A percentile compares a stretch with the other conserved stretches of the same genome.
These are phyloP conservation scores for Aspergillus puulaauensis DNA, from an alignment of 2,329 filamentous ascomycete genomes.

Conservation along the genomic window DNA sequence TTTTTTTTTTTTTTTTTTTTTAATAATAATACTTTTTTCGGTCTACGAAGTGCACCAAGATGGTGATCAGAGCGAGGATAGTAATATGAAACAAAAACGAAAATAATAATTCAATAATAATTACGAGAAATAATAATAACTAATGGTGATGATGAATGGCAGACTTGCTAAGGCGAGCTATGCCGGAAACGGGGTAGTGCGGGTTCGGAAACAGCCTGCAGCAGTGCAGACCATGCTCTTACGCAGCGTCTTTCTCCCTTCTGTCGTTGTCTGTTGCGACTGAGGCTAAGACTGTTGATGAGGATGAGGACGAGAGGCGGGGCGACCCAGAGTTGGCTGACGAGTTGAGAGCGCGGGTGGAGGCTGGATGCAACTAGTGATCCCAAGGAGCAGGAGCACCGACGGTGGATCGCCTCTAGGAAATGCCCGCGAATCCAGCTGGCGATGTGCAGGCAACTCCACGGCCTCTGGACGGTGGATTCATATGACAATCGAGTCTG, in stretches of 20 bases:
- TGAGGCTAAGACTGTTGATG: too few species aligned
- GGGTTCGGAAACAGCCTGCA: conserved; percentile 8
- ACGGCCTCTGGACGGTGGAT: not conserved
- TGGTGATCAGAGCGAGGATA: not conserved
- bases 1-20: conserved; percentile 2
- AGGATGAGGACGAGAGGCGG: conserved; percentile 13
- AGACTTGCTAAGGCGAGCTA: conserved; percentile 7
- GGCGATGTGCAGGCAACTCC: not conserved
- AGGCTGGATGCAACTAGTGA: conserved; percentile 24
- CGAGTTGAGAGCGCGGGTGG: conserved; percentile 17
- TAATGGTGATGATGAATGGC: not conserved
- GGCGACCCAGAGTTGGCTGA: conserved; percentile 18
- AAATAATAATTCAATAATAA: too few species aligned
- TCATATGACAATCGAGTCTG: not conserved
- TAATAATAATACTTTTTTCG: not conserved
- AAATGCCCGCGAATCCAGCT: conserved; percentile 20
- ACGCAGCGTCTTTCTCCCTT: too few species aligned
- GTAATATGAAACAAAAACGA: not conserved
- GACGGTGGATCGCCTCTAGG: conserved; percentile 21
- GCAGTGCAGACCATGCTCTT: too few species aligned
- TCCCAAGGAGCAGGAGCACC: conserved; percentile 23
- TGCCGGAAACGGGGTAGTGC: conserved; percentile 14
- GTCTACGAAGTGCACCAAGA: not conserved
- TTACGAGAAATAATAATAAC: not conserved
- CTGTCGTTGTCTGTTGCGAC: too few species aligned